Evolutionary conservation across 306 rosid genomes (phyloP).

Genomic region (Rosa rugosa): DNA sequence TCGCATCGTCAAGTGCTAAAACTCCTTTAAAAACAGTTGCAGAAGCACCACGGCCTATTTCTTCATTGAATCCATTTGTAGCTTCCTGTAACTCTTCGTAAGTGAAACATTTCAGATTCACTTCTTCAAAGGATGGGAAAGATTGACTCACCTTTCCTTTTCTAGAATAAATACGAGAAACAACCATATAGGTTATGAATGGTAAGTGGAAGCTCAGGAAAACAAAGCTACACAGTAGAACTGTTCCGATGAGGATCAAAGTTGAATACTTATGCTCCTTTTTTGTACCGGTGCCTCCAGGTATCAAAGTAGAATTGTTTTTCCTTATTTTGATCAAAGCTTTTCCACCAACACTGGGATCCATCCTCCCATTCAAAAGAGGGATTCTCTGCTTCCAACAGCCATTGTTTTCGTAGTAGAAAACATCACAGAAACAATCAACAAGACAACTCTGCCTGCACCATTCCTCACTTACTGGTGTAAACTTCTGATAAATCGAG

Average conservation of each 20-base stretch:
- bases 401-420: too few species aligned
- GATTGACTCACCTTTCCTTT: not conserved
- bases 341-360: not conserved
- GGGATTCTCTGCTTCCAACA: constrained; percentile 31
- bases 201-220: constrained; percentile 19
- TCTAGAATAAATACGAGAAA: not conserved
- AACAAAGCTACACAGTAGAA: constrained; percentile 22
- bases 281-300: not conserved
- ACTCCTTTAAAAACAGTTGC: constrained; percentile 40
- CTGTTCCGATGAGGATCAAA: constrained; percentile 21
- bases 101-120: constrained; percentile 21
- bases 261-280: constrained; percentile 10
- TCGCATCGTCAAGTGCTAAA: not conserved
- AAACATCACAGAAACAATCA: not conserved
- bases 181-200: not conserved
- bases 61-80: constrained; percentile 33
- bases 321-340: constrained; percentile 29
- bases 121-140: not conserved
- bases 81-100: constrained; percentile 19
- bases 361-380: constrained; percentile 20
- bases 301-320: not conserved
- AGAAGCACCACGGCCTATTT: constrained; percentile 30
- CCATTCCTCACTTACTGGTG: too few species aligned
- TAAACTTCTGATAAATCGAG: too few species aligned
- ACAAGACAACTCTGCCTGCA: too few species aligned